Conservation (phyloP, 495 filamentous ascomycete genomes). For the Aspergillus sparsus region DNA sequence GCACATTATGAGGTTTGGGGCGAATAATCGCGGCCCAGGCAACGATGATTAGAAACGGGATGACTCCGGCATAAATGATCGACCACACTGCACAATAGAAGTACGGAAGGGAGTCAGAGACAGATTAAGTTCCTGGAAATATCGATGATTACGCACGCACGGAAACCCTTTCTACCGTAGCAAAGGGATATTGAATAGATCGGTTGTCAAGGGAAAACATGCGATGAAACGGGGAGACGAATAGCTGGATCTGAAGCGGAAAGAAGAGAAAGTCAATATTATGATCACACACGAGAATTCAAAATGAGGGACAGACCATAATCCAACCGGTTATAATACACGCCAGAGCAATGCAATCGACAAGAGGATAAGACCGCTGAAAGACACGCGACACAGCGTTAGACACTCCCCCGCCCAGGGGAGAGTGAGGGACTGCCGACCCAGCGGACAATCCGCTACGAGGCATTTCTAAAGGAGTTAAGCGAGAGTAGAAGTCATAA, state of each 20-base stretch:
- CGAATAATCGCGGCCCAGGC: conserved; percentile 62
- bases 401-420: conserved; percentile 33
- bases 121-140: not conserved
- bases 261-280: not conserved
- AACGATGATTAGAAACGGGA: conserved; percentile 67
- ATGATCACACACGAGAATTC: not conserved
- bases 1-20: conserved; percentile 73
- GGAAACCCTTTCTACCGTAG: conserved; percentile 80
- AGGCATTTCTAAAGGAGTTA: conserved; percentile 30
- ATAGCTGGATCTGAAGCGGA: conserved; percentile 58
- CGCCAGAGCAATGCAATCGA: conserved; percentile 81
- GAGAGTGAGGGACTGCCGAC: conserved; percentile 33
- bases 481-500: conserved; percentile 12
- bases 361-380: conserved; percentile 70
- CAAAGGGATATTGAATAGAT: conserved; percentile 82
- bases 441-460: conserved; percentile 32
- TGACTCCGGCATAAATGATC: conserved; percentile 70
- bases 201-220: conserved; percentile 75
- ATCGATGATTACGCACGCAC: conserved; percentile 53
- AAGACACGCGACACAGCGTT: conserved; percentile 48
- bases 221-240: conserved; percentile 84
- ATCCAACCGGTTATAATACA: conserved; percentile 67
- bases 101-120: not conserved
- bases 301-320: conserved; percentile 48
- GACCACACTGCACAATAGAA: conserved; percentile 56